Evolutionary conservation across 2,329 filamentous ascomycete species (phyloP).

Genomic region (Aureobasidium sp.): DNA sequence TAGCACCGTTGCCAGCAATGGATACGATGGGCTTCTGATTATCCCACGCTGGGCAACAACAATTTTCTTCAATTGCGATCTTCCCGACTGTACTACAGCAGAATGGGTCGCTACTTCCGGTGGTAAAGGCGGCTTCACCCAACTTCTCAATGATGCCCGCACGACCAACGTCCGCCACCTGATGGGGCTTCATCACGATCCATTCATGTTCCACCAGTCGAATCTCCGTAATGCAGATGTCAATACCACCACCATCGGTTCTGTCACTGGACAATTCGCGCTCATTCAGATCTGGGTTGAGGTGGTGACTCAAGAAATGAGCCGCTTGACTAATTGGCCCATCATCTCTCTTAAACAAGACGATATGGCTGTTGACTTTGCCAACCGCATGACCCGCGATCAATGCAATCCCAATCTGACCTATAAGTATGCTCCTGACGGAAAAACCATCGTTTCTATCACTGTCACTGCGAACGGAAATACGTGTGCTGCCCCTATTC

Average conservation of each 20-base stretch:
- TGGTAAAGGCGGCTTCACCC: slow-evolving; percentile 47
- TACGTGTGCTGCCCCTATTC: slow-evolving; percentile 46
- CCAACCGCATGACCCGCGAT: slow-evolving; percentile 47
- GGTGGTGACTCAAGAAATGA: slow-evolving; percentile 47
- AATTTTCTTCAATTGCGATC: slow-evolving; percentile 60
- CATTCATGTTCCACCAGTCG: slow-evolving; percentile 60
- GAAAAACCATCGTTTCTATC: slow-evolving; percentile 43
- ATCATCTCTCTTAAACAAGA: slow-evolving; percentile 51
- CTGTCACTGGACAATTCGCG: slow-evolving; percentile 41
- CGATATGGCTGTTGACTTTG: slow-evolving; percentile 46
- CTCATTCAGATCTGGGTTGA: slow-evolving; percentile 54
- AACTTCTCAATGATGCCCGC: slow-evolving; percentile 46
- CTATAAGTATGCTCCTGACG: slow-evolving; percentile 39
- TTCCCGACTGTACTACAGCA: slow-evolving; percentile 47
- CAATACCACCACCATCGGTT: slow-evolving; percentile 42
- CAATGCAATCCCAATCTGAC: slow-evolving; percentile 44
- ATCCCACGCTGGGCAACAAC: slow-evolving; percentile 55
- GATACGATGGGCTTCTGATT: slow-evolving; percentile 50
- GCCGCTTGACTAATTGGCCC: slow-evolving; percentile 48
- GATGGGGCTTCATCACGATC: slow-evolving; percentile 49
- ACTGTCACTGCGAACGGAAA: slow-evolving; percentile 46
- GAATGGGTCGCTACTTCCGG: slow-evolving; percentile 57
- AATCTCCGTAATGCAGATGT: slow-evolving; percentile 49
- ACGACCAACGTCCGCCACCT: slow-evolving; percentile 51
- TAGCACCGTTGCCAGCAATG: slow-evolving; percentile 45